Evolutionary conservation across 2,329 filamentous ascomycete species (phyloP).

Genomic region (Calonectria pseudoreteaudii): DNA sequence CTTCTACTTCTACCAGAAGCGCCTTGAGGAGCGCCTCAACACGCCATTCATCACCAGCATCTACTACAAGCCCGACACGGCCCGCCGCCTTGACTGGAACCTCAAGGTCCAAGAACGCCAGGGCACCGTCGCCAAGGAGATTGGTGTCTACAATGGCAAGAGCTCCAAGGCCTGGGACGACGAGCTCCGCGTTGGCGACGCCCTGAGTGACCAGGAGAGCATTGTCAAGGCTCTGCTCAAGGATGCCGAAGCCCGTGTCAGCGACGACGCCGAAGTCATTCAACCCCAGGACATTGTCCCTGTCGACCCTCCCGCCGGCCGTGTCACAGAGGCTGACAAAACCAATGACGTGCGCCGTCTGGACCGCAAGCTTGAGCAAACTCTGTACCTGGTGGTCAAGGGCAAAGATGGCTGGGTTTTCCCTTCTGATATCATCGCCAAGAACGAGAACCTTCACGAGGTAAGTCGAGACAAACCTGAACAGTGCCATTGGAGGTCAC

Average conservation of each 20-base stretch:
- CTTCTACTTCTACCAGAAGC: slow-evolving; percentile 97
- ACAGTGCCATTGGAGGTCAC: slow-evolving; percentile 29
- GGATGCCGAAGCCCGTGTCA: slow-evolving; percentile 77
- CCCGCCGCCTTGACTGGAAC: slow-evolving; percentile 89
- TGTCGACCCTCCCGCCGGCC: slow-evolving; percentile 76
- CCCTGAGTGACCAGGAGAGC: slow-evolving; percentile 71
- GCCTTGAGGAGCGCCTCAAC: slow-evolving; percentile 90
- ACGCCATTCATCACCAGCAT: slow-evolving; percentile 91
- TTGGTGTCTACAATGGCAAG: slow-evolving; percentile 84
- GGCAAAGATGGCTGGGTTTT: slow-evolving; percentile 84
- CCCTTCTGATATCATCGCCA: slow-evolving; percentile 76
- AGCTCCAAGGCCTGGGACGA: slow-evolving; percentile 86
- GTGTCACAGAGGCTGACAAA: slow-evolving; percentile 82
- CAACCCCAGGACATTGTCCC: slow-evolving; percentile 70
- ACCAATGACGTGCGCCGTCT: slow-evolving; percentile 81
- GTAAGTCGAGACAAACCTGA: slow-evolving; percentile 63
- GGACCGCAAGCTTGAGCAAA: slow-evolving; percentile 82
- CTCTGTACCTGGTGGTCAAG: slow-evolving; percentile 89
- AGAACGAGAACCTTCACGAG: slow-evolving; percentile 83
- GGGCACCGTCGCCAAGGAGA: slow-evolving; percentile 82
- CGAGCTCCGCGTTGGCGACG: slow-evolving; percentile 82
- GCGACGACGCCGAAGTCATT: slow-evolving; percentile 70
- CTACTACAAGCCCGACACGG: slow-evolving; percentile 94
- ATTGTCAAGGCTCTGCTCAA: slow-evolving; percentile 77
- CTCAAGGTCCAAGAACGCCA: slow-evolving; percentile 81